Evolutionary conservation across 495 filamentous ascomycete genomes (phyloP).

Genomic region (Aspergillus sparsus): DNA sequence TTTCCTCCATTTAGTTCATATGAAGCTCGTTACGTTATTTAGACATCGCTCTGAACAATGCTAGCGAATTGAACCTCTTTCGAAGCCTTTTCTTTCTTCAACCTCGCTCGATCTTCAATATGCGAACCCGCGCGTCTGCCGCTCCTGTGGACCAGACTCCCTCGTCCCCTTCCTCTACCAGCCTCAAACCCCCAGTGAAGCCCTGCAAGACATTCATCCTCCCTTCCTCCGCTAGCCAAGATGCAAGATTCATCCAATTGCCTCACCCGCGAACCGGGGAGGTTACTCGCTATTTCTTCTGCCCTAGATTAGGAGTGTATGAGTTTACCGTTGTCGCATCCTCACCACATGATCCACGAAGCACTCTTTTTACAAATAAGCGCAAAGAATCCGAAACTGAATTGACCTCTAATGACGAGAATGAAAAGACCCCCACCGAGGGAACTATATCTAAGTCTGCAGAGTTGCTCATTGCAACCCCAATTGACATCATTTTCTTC

Average conservation of each 20-base stretch:
- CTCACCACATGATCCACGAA: constrained; percentile 43
- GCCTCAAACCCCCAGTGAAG: constrained; percentile 22
- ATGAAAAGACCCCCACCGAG: constrained; percentile 8
- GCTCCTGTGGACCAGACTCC: constrained; percentile 23
- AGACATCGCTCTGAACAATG: background rate
- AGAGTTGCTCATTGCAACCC: constrained; percentile 78
- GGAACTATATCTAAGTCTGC: constrained; percentile 55
- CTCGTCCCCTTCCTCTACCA: constrained; percentile 8
- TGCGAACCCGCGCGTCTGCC: constrained; percentile 35
- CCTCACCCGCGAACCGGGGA: constrained; percentile 70
- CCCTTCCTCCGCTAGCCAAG: constrained; percentile 62
- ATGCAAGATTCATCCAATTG: constrained; percentile 72
- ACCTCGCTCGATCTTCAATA: constrained; percentile 13
- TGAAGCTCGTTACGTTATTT: background rate
- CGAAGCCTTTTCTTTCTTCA: background rate
- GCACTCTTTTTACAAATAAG: constrained; percentile 37
- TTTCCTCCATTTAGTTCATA: constrained; percentile 16
- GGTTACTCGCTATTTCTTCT: constrained; percentile 74
- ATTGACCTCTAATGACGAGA: constrained; percentile 1
- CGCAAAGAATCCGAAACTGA: constrained; percentile 8
- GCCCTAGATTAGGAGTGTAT: constrained; percentile 74
- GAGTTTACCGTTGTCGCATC: constrained; percentile 81
- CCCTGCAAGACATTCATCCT: constrained; percentile 78
- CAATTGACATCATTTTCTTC: constrained; percentile 81
- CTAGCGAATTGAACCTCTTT: background rate